A percentile compares a stretch with the other conserved stretches of the same genome.
phyloP scores from a whole-genome alignment of 1,284 basidiomycete genomes.

The Meripilus lineatus region DNA sequence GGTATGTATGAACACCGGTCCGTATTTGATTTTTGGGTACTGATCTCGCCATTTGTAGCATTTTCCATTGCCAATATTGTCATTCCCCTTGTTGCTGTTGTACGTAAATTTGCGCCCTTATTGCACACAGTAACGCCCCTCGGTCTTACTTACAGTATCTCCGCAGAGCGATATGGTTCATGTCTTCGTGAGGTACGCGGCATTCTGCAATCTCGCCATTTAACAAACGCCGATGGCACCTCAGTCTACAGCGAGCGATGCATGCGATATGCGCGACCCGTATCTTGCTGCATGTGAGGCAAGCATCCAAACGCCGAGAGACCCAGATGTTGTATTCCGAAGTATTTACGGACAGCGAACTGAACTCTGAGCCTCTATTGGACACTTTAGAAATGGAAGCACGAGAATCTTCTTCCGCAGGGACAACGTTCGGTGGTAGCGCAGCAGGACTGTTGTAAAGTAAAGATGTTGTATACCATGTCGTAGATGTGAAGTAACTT shows the following conservation, averaged over 20 bases:
- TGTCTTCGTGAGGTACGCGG: background rate
- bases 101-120: no score
- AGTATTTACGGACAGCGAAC: no score
- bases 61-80: background rate
- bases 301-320: no score
- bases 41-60: background rate
- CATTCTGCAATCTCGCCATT: background rate
- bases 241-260: background rate
- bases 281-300: background rate
- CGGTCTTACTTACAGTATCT: background rate
- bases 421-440: no score
- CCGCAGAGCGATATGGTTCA: background rate
- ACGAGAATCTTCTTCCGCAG: no score
- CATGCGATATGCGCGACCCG: background rate
- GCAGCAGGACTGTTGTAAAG: no score
- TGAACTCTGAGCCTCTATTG: no score
- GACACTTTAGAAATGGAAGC: no score
- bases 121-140: background rate
- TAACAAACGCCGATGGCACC: background rate
- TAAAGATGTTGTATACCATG: no score
- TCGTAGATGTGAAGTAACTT: no score
- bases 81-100: background rate
- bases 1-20: background rate
- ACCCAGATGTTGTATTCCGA: no score
- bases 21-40: background rate